Conservation (phyloP, 2,329 filamentous ascomycete species). For the Phaeoacremonium minimum region DNA sequence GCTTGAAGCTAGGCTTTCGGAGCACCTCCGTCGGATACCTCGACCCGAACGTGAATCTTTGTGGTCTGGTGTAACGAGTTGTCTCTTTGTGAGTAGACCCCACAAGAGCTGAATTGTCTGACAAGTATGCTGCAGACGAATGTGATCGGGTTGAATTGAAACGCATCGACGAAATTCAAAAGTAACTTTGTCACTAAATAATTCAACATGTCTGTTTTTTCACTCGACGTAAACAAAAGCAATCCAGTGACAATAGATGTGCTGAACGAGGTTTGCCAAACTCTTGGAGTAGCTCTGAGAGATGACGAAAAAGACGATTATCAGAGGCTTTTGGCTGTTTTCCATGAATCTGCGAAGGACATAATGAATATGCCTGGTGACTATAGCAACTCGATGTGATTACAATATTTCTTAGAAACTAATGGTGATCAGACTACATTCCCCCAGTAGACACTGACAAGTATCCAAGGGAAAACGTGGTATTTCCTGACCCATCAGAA, state of each 20-base stretch:
- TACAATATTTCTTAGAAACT: constrained; percentile 15
- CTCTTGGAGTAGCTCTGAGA: constrained; percentile 9
- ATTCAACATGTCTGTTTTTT: background rate
- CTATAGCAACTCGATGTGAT: background rate
- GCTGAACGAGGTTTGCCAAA: constrained; percentile 9
- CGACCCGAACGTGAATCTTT: constrained; percentile 24
- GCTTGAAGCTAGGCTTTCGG: no score
- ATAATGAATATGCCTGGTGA: background rate
- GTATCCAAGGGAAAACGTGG: constrained; percentile 16
- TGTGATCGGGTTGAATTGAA: constrained; percentile 9
- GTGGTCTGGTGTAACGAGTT: constrained; percentile 31
- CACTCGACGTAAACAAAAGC: background rate
- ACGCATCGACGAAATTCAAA: constrained; percentile 2
- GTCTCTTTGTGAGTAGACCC: constrained; percentile 10
- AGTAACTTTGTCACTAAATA: background rate
- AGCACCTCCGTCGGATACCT: constrained; percentile 27
- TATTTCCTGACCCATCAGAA: constrained; percentile 22
- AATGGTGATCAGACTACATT: constrained; percentile 26
- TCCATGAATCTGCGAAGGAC: no score
- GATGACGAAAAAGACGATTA: background rate
- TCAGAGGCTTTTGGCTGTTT: background rate
- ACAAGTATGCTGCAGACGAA: no score
- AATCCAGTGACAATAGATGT: constrained; percentile 3
- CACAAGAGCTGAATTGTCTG: no score
- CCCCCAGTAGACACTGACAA: constrained; percentile 15